Percentiles rank a stretch among this genome's conserved stretches.
phyloP scores from a whole-genome alignment of 2,329 filamentous ascomycete species.

The Pseudopithomyces maydicus region DNA sequence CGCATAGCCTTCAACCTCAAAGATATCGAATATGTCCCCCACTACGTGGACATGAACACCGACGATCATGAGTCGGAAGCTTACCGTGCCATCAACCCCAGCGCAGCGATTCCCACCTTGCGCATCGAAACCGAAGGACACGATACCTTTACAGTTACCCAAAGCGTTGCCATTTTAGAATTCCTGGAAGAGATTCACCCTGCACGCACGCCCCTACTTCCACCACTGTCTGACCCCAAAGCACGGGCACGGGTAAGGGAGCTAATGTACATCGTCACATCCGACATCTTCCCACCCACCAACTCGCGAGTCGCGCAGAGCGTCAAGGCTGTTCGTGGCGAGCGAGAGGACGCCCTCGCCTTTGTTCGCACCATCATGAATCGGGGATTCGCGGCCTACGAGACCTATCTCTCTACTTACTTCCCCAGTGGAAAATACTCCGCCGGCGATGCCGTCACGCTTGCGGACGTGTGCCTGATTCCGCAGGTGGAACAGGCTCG shows the following conservation, averaged over 20 bases:
- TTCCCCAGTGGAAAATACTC: constrained; percentile 57
- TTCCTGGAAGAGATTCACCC: constrained; percentile 64
- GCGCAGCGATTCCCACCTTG: constrained; percentile 38
- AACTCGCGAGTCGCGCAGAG: constrained; percentile 60
- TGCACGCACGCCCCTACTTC: constrained; percentile 51
- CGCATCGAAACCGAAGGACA: constrained; percentile 39
- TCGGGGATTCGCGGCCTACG: constrained; percentile 62
- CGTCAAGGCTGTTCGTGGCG: constrained; percentile 50
- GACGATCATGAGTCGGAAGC: constrained; percentile 53
- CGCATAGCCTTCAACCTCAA: constrained; percentile 66
- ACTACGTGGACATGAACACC: constrained; percentile 58
- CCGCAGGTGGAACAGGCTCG: constrained; percentile 64
- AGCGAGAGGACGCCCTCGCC: constrained; percentile 8
- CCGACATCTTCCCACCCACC: constrained; percentile 65
- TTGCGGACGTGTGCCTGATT: constrained; percentile 64
- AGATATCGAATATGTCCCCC: constrained; percentile 58
- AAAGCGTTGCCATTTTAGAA: constrained; percentile 65
- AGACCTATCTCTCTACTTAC: constrained; percentile 45
- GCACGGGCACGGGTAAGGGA: constrained; percentile 58
- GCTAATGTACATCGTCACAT: constrained; percentile 59
- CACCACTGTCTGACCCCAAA: constrained; percentile 44
- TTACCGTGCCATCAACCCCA: constrained; percentile 62
- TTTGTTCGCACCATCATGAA: constrained; percentile 46
- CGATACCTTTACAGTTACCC: constrained; percentile 46
- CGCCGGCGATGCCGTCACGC: constrained; percentile 59